A percentile compares a stretch with the other conserved stretches of the same genome.
Evolutionary conservation across 306 rosid genomes (phyloP).

Genomic region (Coriaria nepalensis): DNA sequence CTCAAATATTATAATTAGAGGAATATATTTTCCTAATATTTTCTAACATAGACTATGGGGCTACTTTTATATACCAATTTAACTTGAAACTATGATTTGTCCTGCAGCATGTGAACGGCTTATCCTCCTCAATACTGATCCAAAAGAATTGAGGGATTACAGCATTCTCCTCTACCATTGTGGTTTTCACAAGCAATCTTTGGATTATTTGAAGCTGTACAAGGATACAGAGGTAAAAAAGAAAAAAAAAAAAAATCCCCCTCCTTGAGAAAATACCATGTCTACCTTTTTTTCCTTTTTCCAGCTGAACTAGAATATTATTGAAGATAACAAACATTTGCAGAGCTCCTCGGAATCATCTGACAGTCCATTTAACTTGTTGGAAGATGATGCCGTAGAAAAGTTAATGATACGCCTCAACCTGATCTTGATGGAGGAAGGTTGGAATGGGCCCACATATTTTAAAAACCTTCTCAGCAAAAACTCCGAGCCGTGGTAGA

Average conservation of each 20-base stretch:
- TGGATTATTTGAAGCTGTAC: constrained; percentile 42
- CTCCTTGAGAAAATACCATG: too few relatives aligned
- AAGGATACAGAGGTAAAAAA: constrained; percentile 43
- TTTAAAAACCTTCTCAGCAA: constrained; percentile 46
- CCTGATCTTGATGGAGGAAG: constrained; percentile 62
- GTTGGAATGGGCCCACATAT: constrained; percentile 48
- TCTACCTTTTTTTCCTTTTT: too few relatives aligned
- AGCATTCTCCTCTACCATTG: constrained; percentile 89
- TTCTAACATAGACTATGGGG: too few relatives aligned
- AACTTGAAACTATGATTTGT: not conserved
- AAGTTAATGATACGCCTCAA: constrained; percentile 54
- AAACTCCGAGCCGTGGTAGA: constrained; percentile 78
- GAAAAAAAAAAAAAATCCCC: too few relatives aligned
- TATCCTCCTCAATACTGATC: constrained; percentile 48
- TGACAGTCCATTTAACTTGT: constrained; percentile 14
- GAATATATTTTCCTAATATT: too few relatives aligned
- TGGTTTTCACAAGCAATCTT: constrained; percentile 58
- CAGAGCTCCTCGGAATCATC: constrained; percentile 38
- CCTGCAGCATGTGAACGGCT: constrained; percentile 84
- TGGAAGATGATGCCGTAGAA: constrained; percentile 59
- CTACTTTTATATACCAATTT: too few relatives aligned
- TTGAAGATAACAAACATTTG: too few relatives aligned
- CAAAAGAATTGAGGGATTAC: constrained; percentile 74
- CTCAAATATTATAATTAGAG: too few relatives aligned
- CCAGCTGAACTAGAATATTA: too few relatives aligned